A percentile compares a stretch with the other conserved stretches of the same genome.
Conservation (phyloP, 2,329 filamentous ascomycete species). For the Fusarium caatingaense region DNA sequence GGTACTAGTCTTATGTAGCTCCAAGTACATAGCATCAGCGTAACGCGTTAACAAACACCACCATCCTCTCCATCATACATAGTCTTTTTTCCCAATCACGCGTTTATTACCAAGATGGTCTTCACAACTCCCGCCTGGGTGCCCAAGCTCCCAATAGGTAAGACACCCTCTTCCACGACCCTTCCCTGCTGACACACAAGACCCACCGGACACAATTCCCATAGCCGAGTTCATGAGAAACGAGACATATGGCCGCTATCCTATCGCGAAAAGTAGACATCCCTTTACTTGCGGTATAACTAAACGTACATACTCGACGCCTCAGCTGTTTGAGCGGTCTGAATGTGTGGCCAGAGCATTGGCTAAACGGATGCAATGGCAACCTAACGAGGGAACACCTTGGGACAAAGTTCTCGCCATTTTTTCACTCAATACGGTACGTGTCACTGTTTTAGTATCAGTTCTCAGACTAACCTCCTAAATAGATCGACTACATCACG, state of each 20-base stretch:
- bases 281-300: slow-evolving; percentile 84
- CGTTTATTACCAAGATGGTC: neutral
- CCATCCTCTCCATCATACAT: neutral
- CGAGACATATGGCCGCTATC: slow-evolving; percentile 53
- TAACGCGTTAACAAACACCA: neutral
- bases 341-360: slow-evolving; percentile 75
- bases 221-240: slow-evolving; percentile 27
- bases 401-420: slow-evolving; percentile 84
- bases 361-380: slow-evolving; percentile 71
- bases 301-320: slow-evolving; percentile 71
- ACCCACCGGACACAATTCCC: slow-evolving; percentile 12
- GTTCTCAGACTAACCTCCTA: neutral
- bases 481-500: slow-evolving; percentile 77
- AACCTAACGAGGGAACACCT: slow-evolving; percentile 75
- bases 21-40: neutral
- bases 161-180: neutral
- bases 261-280: slow-evolving; percentile 71
- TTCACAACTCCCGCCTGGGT: slow-evolving; percentile 13
- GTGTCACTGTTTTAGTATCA: neutral
- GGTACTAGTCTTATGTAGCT: neutral
- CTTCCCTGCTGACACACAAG: neutral
- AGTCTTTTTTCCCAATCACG: neutral
- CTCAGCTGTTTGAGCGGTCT: slow-evolving; percentile 72
- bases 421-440: slow-evolving; percentile 81
- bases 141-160: slow-evolving; percentile 5